Conservation (phyloP, 306 rosid genomes). For the Cicer bijugum region DNA sequence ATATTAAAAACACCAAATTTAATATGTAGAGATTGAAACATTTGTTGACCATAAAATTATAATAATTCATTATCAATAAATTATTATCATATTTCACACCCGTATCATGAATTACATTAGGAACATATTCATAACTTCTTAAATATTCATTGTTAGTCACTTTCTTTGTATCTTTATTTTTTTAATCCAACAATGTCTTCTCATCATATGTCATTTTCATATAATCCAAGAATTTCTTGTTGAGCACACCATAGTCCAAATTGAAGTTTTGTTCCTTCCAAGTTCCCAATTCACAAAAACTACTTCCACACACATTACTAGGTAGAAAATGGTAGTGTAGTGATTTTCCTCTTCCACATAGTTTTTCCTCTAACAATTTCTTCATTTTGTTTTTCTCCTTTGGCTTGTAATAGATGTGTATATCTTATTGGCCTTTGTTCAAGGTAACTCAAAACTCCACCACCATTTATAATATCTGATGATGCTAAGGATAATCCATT, state of each 20-base stretch:
- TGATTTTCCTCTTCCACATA: constrained; percentile 70
- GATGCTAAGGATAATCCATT: constrained; percentile 72
- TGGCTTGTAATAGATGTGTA: constrained; percentile 74
- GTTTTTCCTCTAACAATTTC: constrained; percentile 93
- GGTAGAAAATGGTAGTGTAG: constrained; percentile 54
- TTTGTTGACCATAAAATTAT: not conserved
- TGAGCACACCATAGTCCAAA: constrained; percentile 28
- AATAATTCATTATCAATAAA: constrained; percentile 8
- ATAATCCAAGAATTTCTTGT: constrained; percentile 43
- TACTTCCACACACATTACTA: constrained; percentile 40
- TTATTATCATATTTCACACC: constrained; percentile 28
- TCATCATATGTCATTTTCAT: not conserved
- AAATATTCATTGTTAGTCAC: constrained; percentile 22
- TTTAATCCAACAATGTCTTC: not conserved
- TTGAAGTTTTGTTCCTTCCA: constrained; percentile 21
- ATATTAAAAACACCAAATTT: too few species aligned
- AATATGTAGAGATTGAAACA: too few species aligned
- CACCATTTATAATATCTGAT: constrained; percentile 64
- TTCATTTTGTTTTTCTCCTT: constrained; percentile 60
- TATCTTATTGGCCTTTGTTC: constrained; percentile 60
- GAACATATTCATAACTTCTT: constrained; percentile 5
- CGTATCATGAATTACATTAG: constrained; percentile 21
- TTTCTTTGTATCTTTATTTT: not conserved
- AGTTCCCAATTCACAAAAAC: constrained; percentile 13
- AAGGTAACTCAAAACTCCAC: constrained; percentile 61